Conservation (phyloP, 768 basidiomycete genomes). For the Podaxis sp. region DNA sequence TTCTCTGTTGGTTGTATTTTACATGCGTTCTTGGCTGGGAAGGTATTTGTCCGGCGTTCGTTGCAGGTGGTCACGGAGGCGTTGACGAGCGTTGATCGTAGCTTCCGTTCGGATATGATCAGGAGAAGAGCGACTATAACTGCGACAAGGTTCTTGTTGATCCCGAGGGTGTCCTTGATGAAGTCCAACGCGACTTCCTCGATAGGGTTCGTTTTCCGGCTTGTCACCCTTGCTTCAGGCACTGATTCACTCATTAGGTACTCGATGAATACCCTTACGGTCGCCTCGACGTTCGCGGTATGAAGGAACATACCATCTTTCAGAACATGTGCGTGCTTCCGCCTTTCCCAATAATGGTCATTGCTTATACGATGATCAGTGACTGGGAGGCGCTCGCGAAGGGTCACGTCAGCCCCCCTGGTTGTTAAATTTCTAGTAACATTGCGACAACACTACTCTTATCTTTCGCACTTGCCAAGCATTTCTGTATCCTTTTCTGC, state of each 20-base stretch:
- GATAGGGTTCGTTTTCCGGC: not conserved
- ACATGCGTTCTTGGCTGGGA: not conserved
- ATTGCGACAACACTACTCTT: not conserved
- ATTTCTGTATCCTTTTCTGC: no score
- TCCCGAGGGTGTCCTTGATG: not conserved
- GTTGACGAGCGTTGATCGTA: not conserved
- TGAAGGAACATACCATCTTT: not conserved
- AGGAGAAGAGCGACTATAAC: not conserved
- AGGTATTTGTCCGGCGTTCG: not conserved
- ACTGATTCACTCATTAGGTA: not conserved
- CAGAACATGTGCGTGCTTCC: not conserved
- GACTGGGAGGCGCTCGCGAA: not conserved
- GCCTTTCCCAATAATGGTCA: no score
- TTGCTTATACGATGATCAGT: not conserved
- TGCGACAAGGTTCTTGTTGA: not conserved
- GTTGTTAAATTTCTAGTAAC: not conserved
- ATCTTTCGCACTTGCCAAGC: not conserved
- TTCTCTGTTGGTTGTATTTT: not conserved
- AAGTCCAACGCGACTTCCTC: not conserved
- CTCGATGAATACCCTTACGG: not conserved
- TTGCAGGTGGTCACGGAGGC: not conserved
- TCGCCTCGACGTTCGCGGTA: not conserved
- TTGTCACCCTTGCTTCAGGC: not conserved
- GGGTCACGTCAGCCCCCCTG: not conserved
- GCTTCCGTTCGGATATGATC: not conserved